Base-by-base conservation (phyloP, 805 yeast species). In the Metschnikowia orientalis region DNA sequence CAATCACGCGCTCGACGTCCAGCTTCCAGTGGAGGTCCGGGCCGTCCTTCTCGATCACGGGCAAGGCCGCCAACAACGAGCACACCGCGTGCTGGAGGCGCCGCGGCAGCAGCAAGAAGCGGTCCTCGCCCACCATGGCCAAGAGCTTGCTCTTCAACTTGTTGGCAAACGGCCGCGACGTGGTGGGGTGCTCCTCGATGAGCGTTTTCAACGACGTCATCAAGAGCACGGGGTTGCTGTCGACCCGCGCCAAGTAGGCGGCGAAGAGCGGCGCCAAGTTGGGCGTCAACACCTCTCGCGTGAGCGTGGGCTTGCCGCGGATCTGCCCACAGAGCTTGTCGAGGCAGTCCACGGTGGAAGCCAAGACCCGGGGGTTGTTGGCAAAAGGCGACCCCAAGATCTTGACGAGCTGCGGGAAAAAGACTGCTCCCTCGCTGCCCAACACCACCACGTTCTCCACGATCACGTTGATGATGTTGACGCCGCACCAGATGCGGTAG, bases 221-320 rank as follows among this genome's bases (percentile, higher is more conserved):
- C 21, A 69, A 54, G 8, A 67, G 47, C 20, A 59, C 42, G 2
- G 71, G 63, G 17, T 41, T 38, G 27, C 28, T 47, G 18, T 49
- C 54, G 10, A 66, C 23, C 26, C 54, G 53, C 4, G 69, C 75
- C 35, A 86, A 48, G 31, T 79, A 64, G 5, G 71, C 54, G 11
- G 72, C 57, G 37, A 86, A 73, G 26, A 82, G 74, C 2, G 68
- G 65, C 7, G 84, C 76, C 37, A 90, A 62, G 46, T 79, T 79
- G 6, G 96, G 94, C 2, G 95, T 84, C 36, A 87, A 69, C 6
- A 82, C 63, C 51, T 88, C 95, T 53, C 97, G 73, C 3, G 90
- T 80, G 25, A 90, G 67, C 1, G 88, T 79, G 1, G 95, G 86
- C 51, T 88, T 88, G 2, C 87, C 90, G 51, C 83, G 75, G 37